These are phyloP conservation scores for Phytopythium helicoides DNA, from an alignment of 352 stramenopile species.

Conservation along the genomic window DNA sequence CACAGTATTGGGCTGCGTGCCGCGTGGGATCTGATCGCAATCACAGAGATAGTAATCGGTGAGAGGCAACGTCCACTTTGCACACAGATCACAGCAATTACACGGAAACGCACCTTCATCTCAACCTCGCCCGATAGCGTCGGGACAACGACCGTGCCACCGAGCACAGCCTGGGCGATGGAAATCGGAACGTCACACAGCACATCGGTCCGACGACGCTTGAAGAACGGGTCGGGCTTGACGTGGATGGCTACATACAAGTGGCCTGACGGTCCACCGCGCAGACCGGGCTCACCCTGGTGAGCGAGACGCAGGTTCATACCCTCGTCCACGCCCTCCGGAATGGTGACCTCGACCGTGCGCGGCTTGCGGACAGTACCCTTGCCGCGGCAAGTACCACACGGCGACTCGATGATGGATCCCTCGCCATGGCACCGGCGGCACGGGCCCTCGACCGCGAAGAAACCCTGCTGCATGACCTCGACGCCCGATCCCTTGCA, in stretches of 20 bases:
- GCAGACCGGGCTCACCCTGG: conserved; percentile 87
- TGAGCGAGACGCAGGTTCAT: conserved; percentile 94
- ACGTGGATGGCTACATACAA: conserved; percentile 95
- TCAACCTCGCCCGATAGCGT: conserved; percentile 97
- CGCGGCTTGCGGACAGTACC: conserved; percentile 88
- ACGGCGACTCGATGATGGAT: conserved; percentile 84
- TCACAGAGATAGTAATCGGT: not conserved
- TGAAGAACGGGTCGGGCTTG: conserved; percentile 94
- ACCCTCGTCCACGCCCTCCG: conserved; percentile 93
- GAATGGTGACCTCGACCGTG: conserved; percentile 93
- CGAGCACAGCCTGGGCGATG: conserved; percentile 92
- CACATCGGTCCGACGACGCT: conserved; percentile 94
- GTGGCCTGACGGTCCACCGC: conserved; percentile 90
- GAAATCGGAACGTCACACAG: conserved; percentile 94
- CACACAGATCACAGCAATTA: not conserved
- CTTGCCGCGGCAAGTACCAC: conserved; percentile 72
- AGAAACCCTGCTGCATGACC: conserved; percentile 88
- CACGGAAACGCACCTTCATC: conserved; percentile 89
- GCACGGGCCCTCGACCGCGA: conserved; percentile 86
- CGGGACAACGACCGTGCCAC: conserved; percentile 93
- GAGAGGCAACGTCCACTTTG: not conserved
- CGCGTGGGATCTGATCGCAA: conserved; percentile 75
- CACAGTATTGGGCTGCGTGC: conserved; percentile 94
- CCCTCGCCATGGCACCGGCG: conserved; percentile 79
- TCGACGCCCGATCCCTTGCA: conserved; percentile 86